Base-by-base conservation (phyloP, 2,329 filamentous ascomycete species). In the Cryphonectria japonica region DNA sequence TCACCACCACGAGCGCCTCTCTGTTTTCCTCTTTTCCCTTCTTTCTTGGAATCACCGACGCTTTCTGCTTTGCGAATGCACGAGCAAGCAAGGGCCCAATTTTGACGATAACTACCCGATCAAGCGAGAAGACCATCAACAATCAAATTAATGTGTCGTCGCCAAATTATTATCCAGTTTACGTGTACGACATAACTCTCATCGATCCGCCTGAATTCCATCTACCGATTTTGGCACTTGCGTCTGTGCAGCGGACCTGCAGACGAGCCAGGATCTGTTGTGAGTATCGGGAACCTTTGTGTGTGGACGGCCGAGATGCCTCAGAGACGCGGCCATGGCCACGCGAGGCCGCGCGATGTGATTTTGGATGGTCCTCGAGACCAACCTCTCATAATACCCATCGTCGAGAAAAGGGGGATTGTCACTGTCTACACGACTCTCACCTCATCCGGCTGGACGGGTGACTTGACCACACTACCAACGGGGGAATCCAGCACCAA, bases 361-460 rank as follows among this genome's bases (percentile, higher is more conserved):
- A 39, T 26, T 22, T 11, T 22, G 22, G 19, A 32, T 57, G 63
- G 22, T 61, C 41, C 43, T 16, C 67, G 5, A 7, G 29, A 59
- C 7, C 22, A 52, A 14, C 57, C 59, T 13, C 9, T 46, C 29
- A 54, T 66, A 19, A 52, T 29, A 54, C 59, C 37, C 8, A 59
- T n/a, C 14, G 34, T 69, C 7, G 54, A 67, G 34, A 69, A 71
- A 39, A 68, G 68, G 41, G 62, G 67, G 26, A 63, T 71, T 16
- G 69, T 73, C 41, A 81, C 79, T 5, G 75, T 80, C 13, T 81
- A 77, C 69, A 75, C 75, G 37, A 81, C 80, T 34, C 68, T 80
- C 75, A 74, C 73, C 11, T 71, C 73, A 52, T 68, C 69, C 2
- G 72, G 68, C 54, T 74, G 70, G 70, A 34, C 52, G 13, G 72